phyloP scores from a whole-genome alignment of 2,329 filamentous ascomycete genomes.

The Epichloe baconii region DNA sequence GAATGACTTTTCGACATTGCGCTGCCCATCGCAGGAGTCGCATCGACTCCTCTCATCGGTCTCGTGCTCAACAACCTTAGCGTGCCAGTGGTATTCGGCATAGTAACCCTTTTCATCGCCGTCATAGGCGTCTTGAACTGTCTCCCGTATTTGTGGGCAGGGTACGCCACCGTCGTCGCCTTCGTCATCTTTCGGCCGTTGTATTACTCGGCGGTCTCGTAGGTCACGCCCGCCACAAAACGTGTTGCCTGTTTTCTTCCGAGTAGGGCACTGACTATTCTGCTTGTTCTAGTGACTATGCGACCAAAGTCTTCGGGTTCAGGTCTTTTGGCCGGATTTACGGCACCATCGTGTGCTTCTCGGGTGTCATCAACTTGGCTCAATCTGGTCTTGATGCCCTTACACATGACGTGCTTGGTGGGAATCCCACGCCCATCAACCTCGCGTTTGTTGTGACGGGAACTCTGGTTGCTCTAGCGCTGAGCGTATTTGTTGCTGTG shows the following conservation, averaged over 20 bases:
- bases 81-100: constrained; percentile 43
- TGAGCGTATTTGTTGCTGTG: neutral
- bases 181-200: constrained; percentile 64
- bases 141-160: constrained; percentile 46
- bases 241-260: neutral
- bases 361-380: constrained; percentile 57
- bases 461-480: constrained; percentile 13
- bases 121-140: constrained; percentile 48
- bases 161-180: constrained; percentile 51
- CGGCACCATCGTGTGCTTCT: constrained; percentile 59
- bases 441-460: constrained; percentile 39
- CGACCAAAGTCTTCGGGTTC: constrained; percentile 71
- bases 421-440: constrained; percentile 54
- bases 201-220: constrained; percentile 64
- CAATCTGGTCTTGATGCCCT: constrained; percentile 58
- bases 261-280: constrained; percentile 3
- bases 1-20: constrained; percentile 32
- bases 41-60: constrained; percentile 60
- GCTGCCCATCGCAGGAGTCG: constrained; percentile 55
- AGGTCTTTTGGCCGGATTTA: constrained; percentile 72
- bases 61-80: constrained; percentile 52
- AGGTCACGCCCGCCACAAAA: constrained; percentile 11
- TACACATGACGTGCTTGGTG: constrained; percentile 37
- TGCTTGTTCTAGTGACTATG: constrained; percentile 41
- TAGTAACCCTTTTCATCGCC: constrained; percentile 47